Evolutionary conservation across 192 early-diverging fungal species (phyloP).

Genomic region (Rhizophagus clarus): DNA sequence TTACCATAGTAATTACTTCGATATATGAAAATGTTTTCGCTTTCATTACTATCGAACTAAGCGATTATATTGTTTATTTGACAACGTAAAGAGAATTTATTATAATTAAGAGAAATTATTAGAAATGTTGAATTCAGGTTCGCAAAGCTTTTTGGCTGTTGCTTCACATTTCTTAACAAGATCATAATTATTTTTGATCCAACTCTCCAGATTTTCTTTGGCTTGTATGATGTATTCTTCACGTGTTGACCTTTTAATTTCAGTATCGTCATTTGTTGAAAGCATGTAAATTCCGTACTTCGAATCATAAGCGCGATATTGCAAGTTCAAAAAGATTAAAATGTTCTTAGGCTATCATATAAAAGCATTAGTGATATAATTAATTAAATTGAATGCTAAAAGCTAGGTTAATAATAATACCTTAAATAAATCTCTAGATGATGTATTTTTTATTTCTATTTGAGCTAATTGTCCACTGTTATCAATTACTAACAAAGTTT

Average conservation of each 20-base stretch:
- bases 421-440: background rate
- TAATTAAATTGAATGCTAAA: background rate
- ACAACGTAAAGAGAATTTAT: too few species aligned
- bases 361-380: constrained; percentile 3
- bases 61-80: too few species aligned
- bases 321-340: constrained; percentile 34
- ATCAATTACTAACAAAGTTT: constrained; percentile 35
- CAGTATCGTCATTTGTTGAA: constrained; percentile 34
- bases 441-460: constrained; percentile 23
- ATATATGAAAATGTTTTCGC: too few species aligned
- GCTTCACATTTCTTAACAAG: background rate
- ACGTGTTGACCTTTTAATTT: constrained; percentile 11
- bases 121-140: background rate
- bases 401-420: background rate
- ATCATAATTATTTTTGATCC: background rate
- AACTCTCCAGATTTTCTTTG: background rate
- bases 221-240: background rate
- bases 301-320: constrained; percentile 31
- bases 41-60: too few species aligned
- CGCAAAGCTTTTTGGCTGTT: background rate
- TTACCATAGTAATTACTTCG: too few species aligned
- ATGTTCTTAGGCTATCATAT: constrained; percentile 9
- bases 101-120: too few species aligned
- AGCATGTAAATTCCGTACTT: constrained; percentile 35
- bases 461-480: constrained; percentile 27